phyloP scores from a whole-genome alignment of 495 filamentous ascomycete genomes.

The Pseudoneurospora amorphoporcata region DNA sequence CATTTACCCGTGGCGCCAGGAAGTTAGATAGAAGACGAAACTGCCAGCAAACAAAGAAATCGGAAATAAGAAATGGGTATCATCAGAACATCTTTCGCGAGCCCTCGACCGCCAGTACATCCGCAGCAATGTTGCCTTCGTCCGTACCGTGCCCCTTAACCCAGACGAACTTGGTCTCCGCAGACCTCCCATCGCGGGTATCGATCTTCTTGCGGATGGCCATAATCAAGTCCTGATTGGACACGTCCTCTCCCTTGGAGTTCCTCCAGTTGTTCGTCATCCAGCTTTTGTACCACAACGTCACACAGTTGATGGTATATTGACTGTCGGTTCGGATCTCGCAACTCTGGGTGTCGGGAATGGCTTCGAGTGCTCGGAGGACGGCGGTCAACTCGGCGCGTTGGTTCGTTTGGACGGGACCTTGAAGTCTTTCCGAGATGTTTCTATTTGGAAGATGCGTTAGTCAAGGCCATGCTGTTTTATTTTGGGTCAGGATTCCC shows the following conservation, averaged over 20 bases:
- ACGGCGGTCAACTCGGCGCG: conserved; percentile 89
- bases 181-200: conserved; percentile 48
- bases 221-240: conserved; percentile 77
- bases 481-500: too few relatives aligned
- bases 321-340: conserved; percentile 73
- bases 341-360: conserved; percentile 41
- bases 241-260: conserved; percentile 54
- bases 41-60: background rate
- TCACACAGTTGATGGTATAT: conserved; percentile 87
- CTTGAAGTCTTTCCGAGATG: conserved; percentile 69
- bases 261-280: conserved; percentile 70
- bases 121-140: conserved; percentile 68
- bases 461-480: background rate
- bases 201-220: conserved; percentile 63
- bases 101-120: conserved; percentile 62
- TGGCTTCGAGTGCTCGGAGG: conserved; percentile 67
- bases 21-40: background rate
- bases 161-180: conserved; percentile 67
- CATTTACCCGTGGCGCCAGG: background rate
- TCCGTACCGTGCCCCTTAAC: conserved; percentile 70
- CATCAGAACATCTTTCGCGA: conserved; percentile 11
- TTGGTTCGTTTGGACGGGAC: conserved; percentile 79
- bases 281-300: conserved; percentile 75
- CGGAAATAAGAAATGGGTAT: conserved; percentile 5
- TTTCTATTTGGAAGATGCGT: conserved; percentile 37